phyloP scores from a whole-genome alignment of 2,329 filamentous ascomycete species.

The Penicillium verrucosum region DNA sequence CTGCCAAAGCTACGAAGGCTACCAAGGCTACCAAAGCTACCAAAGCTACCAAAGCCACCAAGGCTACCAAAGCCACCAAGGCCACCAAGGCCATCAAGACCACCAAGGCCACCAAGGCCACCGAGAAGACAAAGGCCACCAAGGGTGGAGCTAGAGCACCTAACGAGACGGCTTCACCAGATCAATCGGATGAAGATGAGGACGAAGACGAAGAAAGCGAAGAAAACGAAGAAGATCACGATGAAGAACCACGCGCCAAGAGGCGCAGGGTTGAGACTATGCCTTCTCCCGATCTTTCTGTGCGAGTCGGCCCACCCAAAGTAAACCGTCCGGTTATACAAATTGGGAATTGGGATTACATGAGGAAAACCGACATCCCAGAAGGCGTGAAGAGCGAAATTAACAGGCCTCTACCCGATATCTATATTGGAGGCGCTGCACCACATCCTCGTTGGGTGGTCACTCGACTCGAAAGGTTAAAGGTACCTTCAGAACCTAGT shows the following conservation, averaged over 20 bases:
- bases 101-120: not conserved
- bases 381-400: not conserved
- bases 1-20: not conserved
- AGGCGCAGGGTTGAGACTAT: not conserved
- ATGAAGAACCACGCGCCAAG: not conserved
- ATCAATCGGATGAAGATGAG: not conserved
- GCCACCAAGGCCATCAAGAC: not conserved
- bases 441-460: slow-evolving; percentile 7
- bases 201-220: slow-evolving; percentile 1
- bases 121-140: not conserved
- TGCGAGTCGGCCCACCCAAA: not conserved
- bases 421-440: slow-evolving; percentile 1
- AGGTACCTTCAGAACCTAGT: not conserved
- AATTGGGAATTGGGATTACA: slow-evolving; percentile 1
- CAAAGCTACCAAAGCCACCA: not conserved
- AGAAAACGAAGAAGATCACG: slow-evolving; percentile 1
- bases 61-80: not conserved
- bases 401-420: not conserved
- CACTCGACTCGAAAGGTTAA: not conserved
- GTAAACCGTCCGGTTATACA: not conserved
- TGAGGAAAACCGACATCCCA: not conserved
- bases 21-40: not conserved
- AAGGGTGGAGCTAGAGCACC: not conserved
- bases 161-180: too few species aligned
- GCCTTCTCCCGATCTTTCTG: not conserved